These are phyloP conservation scores for Skeletonema grethae DNA, from an alignment of 108 stramenopile species.

Conservation along the genomic window DNA sequence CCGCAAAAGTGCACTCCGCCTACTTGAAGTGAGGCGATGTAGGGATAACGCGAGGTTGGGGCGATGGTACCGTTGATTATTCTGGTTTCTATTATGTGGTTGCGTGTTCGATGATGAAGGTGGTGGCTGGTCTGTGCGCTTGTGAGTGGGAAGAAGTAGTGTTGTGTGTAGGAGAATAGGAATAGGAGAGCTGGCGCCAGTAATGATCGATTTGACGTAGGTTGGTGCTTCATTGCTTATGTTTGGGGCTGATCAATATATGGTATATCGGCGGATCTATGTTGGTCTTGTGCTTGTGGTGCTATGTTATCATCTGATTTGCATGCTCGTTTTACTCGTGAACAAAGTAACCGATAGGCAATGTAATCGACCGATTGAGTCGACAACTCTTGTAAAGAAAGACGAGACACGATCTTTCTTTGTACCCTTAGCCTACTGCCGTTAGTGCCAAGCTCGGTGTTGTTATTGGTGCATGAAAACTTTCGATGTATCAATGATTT, in stretches of 20 bases:
- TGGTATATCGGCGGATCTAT: no score
- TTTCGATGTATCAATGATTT: no score
- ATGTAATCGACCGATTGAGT: no score
- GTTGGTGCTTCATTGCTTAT: not conserved
- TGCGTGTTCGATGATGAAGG: not conserved
- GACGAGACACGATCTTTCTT: no score
- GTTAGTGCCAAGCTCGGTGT: no score
- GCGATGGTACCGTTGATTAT: conserved; percentile 55
- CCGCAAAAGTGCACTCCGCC: conserved; percentile 54
- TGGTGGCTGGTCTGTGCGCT: not conserved
- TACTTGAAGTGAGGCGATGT: conserved; percentile 50
- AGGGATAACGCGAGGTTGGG: conserved; percentile 51
- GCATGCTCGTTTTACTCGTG: conserved; percentile 1
- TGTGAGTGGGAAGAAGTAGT: not conserved
- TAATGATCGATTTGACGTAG: not conserved
- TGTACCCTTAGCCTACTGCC: no score
- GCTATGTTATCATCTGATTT: not conserved
- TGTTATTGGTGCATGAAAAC: no score
- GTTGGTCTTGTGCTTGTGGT: not conserved
- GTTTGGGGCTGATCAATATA: no score
- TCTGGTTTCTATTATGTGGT: not conserved
- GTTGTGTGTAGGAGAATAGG: not conserved
- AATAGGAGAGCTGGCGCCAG: not conserved
- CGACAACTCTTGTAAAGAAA: no score
- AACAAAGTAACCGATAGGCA: no score